Percentiles rank a stretch among this genome's conserved stretches.
Conservation (phyloP, 352 stramenopile genomes). For the Phytophthora foliorum region DNA sequence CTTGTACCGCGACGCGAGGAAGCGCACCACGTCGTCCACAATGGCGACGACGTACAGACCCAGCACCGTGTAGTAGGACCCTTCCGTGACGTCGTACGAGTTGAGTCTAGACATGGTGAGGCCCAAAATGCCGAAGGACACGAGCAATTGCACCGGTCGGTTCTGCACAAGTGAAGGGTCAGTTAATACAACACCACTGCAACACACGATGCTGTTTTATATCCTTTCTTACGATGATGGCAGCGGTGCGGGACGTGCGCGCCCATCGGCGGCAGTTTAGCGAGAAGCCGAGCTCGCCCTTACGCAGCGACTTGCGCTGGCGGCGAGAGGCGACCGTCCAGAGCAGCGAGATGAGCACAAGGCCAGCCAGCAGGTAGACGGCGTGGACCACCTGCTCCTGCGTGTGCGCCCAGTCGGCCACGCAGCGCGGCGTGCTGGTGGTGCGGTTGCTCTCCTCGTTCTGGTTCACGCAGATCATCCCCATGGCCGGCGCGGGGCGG, state of each 20-base stretch:
- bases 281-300: constrained; percentile 84
- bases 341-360: constrained; percentile 56
- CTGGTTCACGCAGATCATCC: constrained; percentile 79
- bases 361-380: constrained; percentile 48
- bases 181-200: background rate
- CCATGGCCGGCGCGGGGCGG: constrained; percentile 34
- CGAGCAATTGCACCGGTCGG: constrained; percentile 77
- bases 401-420: constrained; percentile 79
- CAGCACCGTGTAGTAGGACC: constrained; percentile 75
- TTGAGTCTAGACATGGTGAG: constrained; percentile 78
- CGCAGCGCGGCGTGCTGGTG: constrained; percentile 58
- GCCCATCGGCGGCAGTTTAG: constrained; percentile 80
- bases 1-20: constrained; percentile 86
- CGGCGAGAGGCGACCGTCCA: constrained; percentile 71
- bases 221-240: constrained; percentile 65
- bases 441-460: constrained; percentile 45
- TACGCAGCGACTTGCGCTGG: constrained; percentile 60
- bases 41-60: constrained; percentile 68
- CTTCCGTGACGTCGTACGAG: constrained; percentile 75
- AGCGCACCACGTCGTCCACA: constrained; percentile 77
- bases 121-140: constrained; percentile 76
- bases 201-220: background rate
- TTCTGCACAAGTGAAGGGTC: constrained; percentile 48
- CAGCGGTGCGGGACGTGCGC: constrained; percentile 73
- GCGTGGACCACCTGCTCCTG: constrained; percentile 78